Conservation (phyloP, 78 protist genomes). For the Acrasis kona region DNA sequence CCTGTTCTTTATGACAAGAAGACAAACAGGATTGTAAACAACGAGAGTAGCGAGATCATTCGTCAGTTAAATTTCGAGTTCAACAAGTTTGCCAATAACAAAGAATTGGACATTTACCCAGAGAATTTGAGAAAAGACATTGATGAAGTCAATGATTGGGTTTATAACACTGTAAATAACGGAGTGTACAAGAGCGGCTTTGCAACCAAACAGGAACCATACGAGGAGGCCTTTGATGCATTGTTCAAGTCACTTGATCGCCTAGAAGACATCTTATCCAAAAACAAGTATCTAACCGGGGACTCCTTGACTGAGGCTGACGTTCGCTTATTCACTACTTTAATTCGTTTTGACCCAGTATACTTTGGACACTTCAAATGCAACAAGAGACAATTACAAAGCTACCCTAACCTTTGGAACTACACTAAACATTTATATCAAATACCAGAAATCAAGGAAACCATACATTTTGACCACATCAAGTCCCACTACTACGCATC, state of each 20-base stretch:
- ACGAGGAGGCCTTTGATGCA: constrained; percentile 34
- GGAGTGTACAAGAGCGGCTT: constrained; percentile 83
- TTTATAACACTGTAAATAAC: constrained; percentile 54
- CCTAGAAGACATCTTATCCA: constrained; percentile 46
- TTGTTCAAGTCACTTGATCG: constrained; percentile 53
- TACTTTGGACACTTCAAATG: constrained; percentile 67
- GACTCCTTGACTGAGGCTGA: constrained; percentile 70
- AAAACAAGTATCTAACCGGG: constrained; percentile 42
- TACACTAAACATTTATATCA: constrained; percentile 57
- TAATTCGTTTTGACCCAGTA: constrained; percentile 78
- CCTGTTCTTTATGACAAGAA: constrained; percentile 73
- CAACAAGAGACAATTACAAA: constrained; percentile 35
- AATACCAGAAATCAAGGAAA: constrained; percentile 2
- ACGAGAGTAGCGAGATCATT: constrained; percentile 72
- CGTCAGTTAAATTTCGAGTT: constrained; percentile 62
- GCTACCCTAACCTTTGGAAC: constrained; percentile 52
- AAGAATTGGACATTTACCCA: constrained; percentile 62
- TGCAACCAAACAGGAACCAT: constrained; percentile 50
- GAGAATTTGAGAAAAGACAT: constrained; percentile 2
- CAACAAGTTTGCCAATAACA: constrained; percentile 33
- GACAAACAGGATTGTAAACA: constrained; percentile 60
- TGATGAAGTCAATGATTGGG: constrained; percentile 47
- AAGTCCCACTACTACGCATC: constrained; percentile 45
- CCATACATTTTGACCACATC: constrained; percentile 60
- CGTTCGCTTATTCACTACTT: constrained; percentile 67